Conservation (phyloP, 306 rosid genomes). For the Rubus idaeus region DNA sequence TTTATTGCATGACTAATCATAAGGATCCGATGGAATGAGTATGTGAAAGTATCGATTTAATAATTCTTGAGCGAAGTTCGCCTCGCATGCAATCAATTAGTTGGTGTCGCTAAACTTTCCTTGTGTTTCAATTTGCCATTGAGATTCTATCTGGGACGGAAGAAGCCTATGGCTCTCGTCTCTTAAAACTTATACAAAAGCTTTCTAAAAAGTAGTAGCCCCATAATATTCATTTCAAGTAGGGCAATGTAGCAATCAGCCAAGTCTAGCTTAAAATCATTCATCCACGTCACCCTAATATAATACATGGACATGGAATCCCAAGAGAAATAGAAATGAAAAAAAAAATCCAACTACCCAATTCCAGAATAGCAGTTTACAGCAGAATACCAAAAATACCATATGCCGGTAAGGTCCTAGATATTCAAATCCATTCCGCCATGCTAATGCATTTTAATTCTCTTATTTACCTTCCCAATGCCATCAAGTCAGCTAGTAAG, state of each 20-base stretch:
- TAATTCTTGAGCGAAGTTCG: too few species aligned
- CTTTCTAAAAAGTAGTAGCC: neutral
- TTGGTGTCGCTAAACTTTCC: too few species aligned
- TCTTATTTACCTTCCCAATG: constrained; percentile 21
- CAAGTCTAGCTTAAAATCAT: neutral
- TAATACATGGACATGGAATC: constrained; percentile 8
- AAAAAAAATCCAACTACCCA: neutral
- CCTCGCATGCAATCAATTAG: too few species aligned
- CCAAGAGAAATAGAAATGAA: neutral
- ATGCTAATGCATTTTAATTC: neutral
- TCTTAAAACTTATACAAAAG: too few species aligned
- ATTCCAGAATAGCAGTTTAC: neutral
- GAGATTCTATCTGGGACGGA: too few species aligned
- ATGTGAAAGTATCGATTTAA: too few species aligned
- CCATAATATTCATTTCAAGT: neutral
- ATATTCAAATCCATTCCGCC: neutral
- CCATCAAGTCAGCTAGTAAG: constrained; percentile 15
- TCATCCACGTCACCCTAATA: neutral
- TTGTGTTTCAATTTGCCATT: too few species aligned
- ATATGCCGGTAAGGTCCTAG: neutral
- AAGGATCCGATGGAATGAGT: too few species aligned
- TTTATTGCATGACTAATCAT: too few species aligned
- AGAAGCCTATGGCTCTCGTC: too few species aligned
- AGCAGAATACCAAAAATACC: neutral
- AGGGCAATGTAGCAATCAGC: neutral